Percentiles rank a stretch among this genome's conserved stretches.
These are phyloP conservation scores for Wickerhamomyces canadensis DNA, from an alignment of 805 yeast species.

Conservation along the genomic window DNA sequence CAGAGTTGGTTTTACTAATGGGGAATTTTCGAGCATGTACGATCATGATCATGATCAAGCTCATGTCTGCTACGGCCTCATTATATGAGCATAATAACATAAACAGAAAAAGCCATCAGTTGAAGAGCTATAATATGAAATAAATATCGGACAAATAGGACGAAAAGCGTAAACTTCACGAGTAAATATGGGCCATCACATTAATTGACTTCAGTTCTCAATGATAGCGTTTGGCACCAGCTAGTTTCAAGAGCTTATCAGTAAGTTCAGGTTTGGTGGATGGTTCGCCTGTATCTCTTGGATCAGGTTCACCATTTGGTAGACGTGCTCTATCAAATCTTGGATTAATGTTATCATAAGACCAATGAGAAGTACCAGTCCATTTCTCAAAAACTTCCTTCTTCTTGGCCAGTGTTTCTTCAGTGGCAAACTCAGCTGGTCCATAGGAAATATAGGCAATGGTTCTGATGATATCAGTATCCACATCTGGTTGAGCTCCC, in stretches of 20 bases:
- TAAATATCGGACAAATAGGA: too few species aligned
- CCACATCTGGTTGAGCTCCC: conserved; percentile 25
- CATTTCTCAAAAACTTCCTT: conserved; percentile 21
- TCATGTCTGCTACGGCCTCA: too few species aligned
- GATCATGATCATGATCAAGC: too few species aligned
- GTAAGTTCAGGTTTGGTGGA: conserved; percentile 20
- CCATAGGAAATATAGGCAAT: conserved; percentile 26
- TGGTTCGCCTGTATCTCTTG: conserved; percentile 23
- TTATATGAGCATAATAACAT: too few species aligned
- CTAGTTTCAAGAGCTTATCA: conserved; percentile 24
- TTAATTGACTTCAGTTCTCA: neutral
- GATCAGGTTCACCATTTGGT: conserved; percentile 20
- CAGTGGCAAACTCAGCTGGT: conserved; percentile 29
- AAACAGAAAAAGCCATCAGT: too few species aligned
- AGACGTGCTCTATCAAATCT: conserved; percentile 12
- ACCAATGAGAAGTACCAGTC: conserved; percentile 29
- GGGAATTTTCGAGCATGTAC: too few species aligned
- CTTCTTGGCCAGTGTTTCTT: conserved; percentile 19
- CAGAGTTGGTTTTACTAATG: too few species aligned
- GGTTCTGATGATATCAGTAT: conserved; percentile 24
- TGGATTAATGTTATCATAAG: conserved; percentile 23
- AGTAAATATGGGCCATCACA: neutral
- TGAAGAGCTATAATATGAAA: too few species aligned
- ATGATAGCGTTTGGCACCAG: conserved; percentile 20
- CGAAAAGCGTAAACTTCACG: too few species aligned